Conservation (phyloP, 352 stramenopile genomes). For the Phytopythium montanum region DNA sequence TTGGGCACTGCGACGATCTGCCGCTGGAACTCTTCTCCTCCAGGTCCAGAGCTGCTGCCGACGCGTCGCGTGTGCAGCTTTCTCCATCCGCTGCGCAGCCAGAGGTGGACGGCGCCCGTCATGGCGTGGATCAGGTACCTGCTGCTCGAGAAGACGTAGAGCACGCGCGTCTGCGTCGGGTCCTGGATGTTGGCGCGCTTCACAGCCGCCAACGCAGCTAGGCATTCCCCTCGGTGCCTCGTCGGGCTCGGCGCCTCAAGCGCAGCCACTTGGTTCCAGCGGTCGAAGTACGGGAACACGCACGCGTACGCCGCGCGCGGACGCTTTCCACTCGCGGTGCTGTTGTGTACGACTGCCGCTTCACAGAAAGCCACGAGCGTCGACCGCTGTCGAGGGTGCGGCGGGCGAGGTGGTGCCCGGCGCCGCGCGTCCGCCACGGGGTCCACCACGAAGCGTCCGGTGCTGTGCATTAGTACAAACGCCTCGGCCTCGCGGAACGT, state of each 20-base stretch:
- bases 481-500: slow-evolving; percentile 7
- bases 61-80: not conserved
- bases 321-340: not conserved
- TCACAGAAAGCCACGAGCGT: slow-evolving; percentile 5
- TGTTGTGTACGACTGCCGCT: not conserved
- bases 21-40: not conserved
- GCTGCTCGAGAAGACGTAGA: slow-evolving; percentile 5
- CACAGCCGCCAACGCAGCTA: slow-evolving; percentile 3
- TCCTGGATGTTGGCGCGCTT: slow-evolving; percentile 4
- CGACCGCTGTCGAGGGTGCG: slow-evolving; percentile 1
- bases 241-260: slow-evolving; percentile 3
- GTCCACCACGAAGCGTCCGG: slow-evolving; percentile 3
- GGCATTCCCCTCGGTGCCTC: not conserved
- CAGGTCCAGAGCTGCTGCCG: not conserved
- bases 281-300: slow-evolving; percentile 5
- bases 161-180: not conserved
- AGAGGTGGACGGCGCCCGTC: slow-evolving; percentile 1
- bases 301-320: slow-evolving; percentile 4
- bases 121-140: slow-evolving; percentile 5
- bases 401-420: not conserved
- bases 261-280: slow-evolving; percentile 2
- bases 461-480: not conserved
- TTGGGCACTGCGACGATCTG: slow-evolving; percentile 1
- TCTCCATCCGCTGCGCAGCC: slow-evolving; percentile 2
- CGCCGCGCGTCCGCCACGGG: slow-evolving; percentile 4